Evolutionary conservation across 257 asterid genomes (phyloP).

Genomic region (Gentiana straminea): DNA sequence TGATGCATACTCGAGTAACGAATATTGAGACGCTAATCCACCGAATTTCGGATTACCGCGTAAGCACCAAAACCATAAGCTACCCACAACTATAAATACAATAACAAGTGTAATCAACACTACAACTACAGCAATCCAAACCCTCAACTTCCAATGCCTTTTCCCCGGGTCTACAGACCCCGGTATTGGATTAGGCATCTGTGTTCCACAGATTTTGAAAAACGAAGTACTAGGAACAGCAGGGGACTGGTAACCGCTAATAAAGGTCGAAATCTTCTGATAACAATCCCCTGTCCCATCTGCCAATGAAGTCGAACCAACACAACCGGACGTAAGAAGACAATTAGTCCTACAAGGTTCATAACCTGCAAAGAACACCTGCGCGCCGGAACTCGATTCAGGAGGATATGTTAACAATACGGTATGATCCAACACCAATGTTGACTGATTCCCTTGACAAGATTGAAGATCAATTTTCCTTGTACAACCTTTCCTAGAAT

Average conservation of each 20-base stretch:
- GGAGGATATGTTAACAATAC: slow-evolving; percentile 55
- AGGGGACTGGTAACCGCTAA: slow-evolving; percentile 63
- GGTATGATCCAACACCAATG: slow-evolving; percentile 49
- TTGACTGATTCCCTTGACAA: slow-evolving; percentile 40
- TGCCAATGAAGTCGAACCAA: slow-evolving; percentile 61
- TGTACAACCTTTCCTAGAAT: slow-evolving; percentile 62
- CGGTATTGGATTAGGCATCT: slow-evolving; percentile 38
- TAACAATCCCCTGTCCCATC: slow-evolving; percentile 82
- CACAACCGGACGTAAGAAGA: slow-evolving; percentile 32
- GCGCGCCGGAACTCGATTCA: slow-evolving; percentile 15
- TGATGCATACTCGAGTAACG: slow-evolving; percentile 84
- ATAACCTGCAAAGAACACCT: slow-evolving; percentile 38
- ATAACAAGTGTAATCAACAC: slow-evolving; percentile 41
- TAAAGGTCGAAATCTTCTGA: slow-evolving; percentile 30
- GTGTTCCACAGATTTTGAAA: slow-evolving; percentile 56
- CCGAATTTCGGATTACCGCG: slow-evolving; percentile 46
- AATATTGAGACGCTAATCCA: slow-evolving; percentile 45
- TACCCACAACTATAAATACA: slow-evolving; percentile 40
- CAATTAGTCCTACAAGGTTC: slow-evolving; percentile 52
- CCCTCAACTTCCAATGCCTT: slow-evolving; percentile 35
- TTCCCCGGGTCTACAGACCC: slow-evolving; percentile 7
- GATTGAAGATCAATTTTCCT: slow-evolving; percentile 45
- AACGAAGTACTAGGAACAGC: slow-evolving; percentile 73
- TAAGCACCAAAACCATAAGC: slow-evolving; percentile 75
- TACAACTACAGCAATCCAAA: slow-evolving; percentile 56